phyloP scores from a whole-genome alignment of 495 filamentous ascomycete genomes.

The Melanomma pulvis-pyrius region DNA sequence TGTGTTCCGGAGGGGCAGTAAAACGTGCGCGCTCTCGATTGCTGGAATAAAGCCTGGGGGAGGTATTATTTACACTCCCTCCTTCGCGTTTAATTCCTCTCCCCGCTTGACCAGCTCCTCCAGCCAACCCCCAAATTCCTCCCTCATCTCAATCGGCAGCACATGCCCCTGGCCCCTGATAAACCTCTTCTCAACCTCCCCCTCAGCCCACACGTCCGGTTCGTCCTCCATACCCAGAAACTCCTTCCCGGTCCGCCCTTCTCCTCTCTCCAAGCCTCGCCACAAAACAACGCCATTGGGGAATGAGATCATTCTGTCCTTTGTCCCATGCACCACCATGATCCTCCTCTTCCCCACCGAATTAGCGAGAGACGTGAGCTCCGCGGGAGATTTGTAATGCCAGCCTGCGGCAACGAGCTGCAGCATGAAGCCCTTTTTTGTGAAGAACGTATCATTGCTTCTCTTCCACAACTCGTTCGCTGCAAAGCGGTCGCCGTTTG shows the following conservation, averaged over 20 bases:
- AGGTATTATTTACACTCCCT: background rate
- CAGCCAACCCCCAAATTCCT: conserved; percentile 62
- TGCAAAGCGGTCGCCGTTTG: conserved; percentile 76
- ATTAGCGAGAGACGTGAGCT: conserved; percentile 66
- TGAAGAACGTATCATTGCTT: conserved; percentile 56
- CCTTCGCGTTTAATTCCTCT: conserved; percentile 24
- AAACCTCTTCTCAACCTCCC: conserved; percentile 55
- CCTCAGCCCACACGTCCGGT: conserved; percentile 50
- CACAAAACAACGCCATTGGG: conserved; percentile 62
- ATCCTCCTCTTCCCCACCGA: conserved; percentile 72
- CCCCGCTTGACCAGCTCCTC: conserved; percentile 54
- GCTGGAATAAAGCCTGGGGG: background rate
- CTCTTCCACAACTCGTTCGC: conserved; percentile 75
- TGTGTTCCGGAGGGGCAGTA: background rate
- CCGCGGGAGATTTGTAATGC: conserved; percentile 69
- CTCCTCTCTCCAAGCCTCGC: conserved; percentile 42
- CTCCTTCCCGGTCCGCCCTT: conserved; percentile 32
- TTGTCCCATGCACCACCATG: conserved; percentile 63
- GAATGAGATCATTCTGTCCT: conserved; percentile 73
- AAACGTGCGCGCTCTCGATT: no score
- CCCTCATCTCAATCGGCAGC: conserved; percentile 62
- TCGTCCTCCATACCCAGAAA: conserved; percentile 27
- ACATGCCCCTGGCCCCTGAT: conserved; percentile 72
- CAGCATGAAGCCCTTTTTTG: conserved; percentile 67
- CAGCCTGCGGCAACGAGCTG: conserved; percentile 79